Evolutionary conservation across 805 yeast genomes (phyloP), one percentile per base, ranked within the genome.

Genomic region (Saturnispora ahearnii): DNA sequence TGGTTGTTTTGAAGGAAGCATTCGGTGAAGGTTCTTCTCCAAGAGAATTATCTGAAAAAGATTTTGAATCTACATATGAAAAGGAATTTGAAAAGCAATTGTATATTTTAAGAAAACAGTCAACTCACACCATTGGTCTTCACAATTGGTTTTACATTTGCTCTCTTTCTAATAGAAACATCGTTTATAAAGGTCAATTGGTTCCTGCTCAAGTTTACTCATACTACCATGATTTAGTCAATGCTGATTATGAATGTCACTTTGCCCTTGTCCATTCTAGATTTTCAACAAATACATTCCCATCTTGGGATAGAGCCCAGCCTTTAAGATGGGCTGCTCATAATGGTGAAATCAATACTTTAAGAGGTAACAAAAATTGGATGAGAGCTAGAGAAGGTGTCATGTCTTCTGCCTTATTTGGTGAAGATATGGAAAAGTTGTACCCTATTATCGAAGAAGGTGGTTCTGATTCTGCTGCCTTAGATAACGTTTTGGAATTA

Each of bases 301-400:
- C 99, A 44, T 88, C 96, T n/a, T 91, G 99, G 99, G 99, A 93
- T 71, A 81, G 99, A 70, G 98, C 99, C 24, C 99, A 91, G 71
- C 99, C 99, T 45, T 76, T 91, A 62, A 77, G 98, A 68, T 84
- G 95, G 84, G 87, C 96, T 31, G 99, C 99, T 37, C 99, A 91
- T 72, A 91, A 91, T 67, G 99, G 99, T 76, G 99, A 91, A 71
- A 93, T 91, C 68, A 91, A 91, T 71, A 91, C 99, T 38, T 72
- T 91, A 63, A 80, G 98, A 68, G 99, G 99, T 59, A 91, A 91
- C 78, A 93, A 91, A 71, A 91, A 91, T 71, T 93, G 98, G 98
- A 90, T 93, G 97, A 81, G 96, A 58, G 93, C 98, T 41, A 85
- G 96, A 68, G 99, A 91, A 73, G 98, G 98, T 73, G 88, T 90